Evolutionary conservation across 805 yeast species (phyloP), one percentile per base, ranked within the genome.

Genomic region (Lachancea nothofagi): DNA sequence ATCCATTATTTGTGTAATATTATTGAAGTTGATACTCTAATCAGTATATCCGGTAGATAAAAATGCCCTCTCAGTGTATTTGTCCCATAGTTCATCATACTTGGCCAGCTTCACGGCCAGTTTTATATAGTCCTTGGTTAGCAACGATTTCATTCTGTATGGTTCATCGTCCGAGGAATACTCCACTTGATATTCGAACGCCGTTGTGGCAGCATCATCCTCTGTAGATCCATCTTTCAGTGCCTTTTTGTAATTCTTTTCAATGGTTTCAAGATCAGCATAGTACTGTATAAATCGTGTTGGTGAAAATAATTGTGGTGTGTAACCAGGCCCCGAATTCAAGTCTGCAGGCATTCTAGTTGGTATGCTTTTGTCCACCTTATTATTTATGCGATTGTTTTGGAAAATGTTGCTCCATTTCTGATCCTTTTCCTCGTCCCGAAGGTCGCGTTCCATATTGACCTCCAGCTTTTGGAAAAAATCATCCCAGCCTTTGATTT

Each of bases 311-410:
- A 77, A 55, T 63, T 85, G 94, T 2, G 79, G 74, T 2, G 64
- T 61, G 55, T 80, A 84, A 0, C 81, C 96, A 2, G 95, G 96
- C 0, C 96, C 96, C 27, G 80, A 57, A 1, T 74, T 69, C 15
- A 65, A 42, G 10, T 61, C 57, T 2, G 47, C 50, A 4, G 93
- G 90, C 74, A 70, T 80, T 62, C 65, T 38, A 66, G 74, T 28
- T 71, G 95, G 67, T 65, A 73, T 41, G 0, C 90, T 75, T 41
- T 72, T 77, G 59, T 85, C 95, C 33, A 55, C 53, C 17, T 42
- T 38, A 18, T 41, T 44, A 14, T 25, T 39, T 33, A 48, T 23
- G 12, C 47, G 42, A 18, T 22, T 22, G n/a, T 24, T 15, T 23
- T 15, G 10, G 4, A 36, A 15, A 2, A 34, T 12, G n/a, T 13